Percentiles rank a stretch among this genome's conserved stretches.
Evolutionary conservation across 2,329 filamentous ascomycete genomes (phyloP).

Genomic region (Stagonosporopsis cucurbitacearum): DNA sequence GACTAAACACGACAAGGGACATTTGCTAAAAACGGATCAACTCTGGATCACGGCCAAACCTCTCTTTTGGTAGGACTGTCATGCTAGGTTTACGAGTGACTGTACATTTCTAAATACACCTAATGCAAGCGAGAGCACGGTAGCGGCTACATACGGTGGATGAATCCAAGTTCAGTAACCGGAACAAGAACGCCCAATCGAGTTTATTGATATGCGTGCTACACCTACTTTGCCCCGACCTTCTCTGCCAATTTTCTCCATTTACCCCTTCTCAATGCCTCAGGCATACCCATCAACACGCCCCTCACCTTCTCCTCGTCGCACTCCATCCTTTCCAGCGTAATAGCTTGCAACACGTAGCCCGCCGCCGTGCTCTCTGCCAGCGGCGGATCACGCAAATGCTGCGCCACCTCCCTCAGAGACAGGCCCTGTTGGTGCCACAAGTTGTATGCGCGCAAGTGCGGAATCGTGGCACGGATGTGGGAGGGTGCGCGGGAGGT

Average conservation of each 20-base stretch:
- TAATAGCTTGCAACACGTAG: slow-evolving; percentile 43
- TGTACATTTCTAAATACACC: background rate
- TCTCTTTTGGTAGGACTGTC: background rate
- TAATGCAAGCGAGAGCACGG: background rate
- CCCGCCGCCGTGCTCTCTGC: slow-evolving; percentile 34
- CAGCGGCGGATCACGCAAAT: slow-evolving; percentile 42
- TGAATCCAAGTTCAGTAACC: background rate
- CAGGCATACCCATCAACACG: slow-evolving; percentile 31
- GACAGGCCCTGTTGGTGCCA: slow-evolving; percentile 41
- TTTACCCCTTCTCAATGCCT: slow-evolving; percentile 31
- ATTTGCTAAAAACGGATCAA: background rate
- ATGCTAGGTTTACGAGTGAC: background rate
- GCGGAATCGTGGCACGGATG: slow-evolving; percentile 40
- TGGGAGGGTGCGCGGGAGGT: slow-evolving; percentile 23
- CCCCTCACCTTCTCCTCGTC: slow-evolving; percentile 27
- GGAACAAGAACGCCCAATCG: background rate
- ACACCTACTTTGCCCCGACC: slow-evolving; percentile 20
- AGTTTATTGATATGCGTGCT: background rate
- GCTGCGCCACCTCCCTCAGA: slow-evolving; percentile 28
- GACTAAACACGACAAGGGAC: background rate
- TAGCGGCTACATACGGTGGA: background rate
- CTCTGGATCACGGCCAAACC: background rate
- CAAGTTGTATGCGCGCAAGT: slow-evolving; percentile 44
- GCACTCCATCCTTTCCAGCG: slow-evolving; percentile 38
- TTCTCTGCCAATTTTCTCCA: slow-evolving; percentile 35